Conservation (phyloP, 495 filamentous ascomycete species). For the Neurospora intermedia region DNA sequence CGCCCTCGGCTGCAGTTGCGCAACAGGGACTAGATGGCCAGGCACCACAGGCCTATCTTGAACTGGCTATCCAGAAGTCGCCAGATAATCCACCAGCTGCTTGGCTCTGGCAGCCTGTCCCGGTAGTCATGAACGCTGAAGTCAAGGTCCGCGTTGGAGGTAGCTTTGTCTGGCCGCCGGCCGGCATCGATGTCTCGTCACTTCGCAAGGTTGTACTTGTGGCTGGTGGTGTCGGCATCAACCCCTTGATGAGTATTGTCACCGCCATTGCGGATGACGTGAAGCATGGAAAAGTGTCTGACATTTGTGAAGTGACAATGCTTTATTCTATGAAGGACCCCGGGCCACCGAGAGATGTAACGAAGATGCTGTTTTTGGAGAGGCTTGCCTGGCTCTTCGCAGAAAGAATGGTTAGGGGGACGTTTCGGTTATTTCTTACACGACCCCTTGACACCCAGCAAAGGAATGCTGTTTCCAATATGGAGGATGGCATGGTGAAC, state of each 20-base stretch:
- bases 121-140: conserved; percentile 43
- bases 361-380: conserved; percentile 34
- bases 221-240: conserved; percentile 79
- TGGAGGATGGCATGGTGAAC: conserved; percentile 8
- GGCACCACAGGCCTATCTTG: conserved; percentile 4
- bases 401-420: conserved; percentile 14
- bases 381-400: conserved; percentile 28
- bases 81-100: conserved; percentile 41
- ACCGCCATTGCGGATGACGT: conserved; percentile 20
- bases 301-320: conserved; percentile 8
- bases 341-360: conserved; percentile 8
- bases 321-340: conserved; percentile 33
- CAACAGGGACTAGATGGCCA: conserved; percentile 46
- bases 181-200: conserved; percentile 22
- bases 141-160: conserved; percentile 66
- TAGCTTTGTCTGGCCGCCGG: conserved; percentile 64
- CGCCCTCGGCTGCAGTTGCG: conserved; percentile 39
- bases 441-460: background rate
- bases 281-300: background rate
- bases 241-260: conserved; percentile 47
- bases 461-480: background rate
- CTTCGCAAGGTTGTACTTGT: conserved; percentile 57
- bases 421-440: conserved; percentile 27
- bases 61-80: conserved; percentile 21
- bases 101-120: conserved; percentile 56